These are phyloP conservation scores for Globisporangium polare DNA, from an alignment of 352 stramenopile genomes.

Conservation along the genomic window DNA sequence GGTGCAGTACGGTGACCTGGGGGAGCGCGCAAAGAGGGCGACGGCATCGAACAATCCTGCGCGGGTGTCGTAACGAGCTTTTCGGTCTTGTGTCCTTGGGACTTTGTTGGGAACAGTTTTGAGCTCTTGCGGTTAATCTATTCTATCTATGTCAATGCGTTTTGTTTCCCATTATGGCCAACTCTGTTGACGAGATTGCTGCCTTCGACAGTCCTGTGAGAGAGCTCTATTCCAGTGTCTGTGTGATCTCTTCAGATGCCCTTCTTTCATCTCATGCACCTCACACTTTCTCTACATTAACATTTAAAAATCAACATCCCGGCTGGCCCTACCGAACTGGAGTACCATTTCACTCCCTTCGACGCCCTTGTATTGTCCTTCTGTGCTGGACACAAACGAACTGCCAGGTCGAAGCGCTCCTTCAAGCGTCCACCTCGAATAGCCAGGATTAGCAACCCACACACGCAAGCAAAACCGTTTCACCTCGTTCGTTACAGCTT, in stretches of 20 bases:
- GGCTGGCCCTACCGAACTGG: not conserved
- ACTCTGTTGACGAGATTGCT: not conserved
- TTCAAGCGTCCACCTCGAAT: not conserved
- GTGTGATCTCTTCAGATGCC: not conserved
- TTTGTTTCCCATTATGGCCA: too few species aligned
- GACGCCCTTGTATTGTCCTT: not conserved
- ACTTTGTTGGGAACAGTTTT: not conserved
- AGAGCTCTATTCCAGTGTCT: not conserved
- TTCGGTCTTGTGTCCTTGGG: not conserved
- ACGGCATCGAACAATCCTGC: slow-evolving; percentile 2
- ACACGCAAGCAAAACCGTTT: not conserved
- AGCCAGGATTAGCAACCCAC: not conserved
- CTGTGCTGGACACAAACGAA: not conserved
- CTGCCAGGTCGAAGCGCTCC: not conserved
- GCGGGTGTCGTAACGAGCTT: slow-evolving; percentile 1
- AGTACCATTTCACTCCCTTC: not conserved
- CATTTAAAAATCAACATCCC: not conserved
- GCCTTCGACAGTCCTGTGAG: not conserved
- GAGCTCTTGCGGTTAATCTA: slow-evolving; percentile 1
- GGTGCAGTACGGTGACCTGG: slow-evolving; percentile 31
- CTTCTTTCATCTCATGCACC: not conserved
- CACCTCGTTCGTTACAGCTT: too few species aligned
- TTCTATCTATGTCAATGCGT: slow-evolving; percentile 6
- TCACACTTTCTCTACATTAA: not conserved
- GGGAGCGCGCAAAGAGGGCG: slow-evolving; percentile 3